Conservation (phyloP, 2,329 filamentous ascomycete species). For the Cordyceps cateniannulata region DNA sequence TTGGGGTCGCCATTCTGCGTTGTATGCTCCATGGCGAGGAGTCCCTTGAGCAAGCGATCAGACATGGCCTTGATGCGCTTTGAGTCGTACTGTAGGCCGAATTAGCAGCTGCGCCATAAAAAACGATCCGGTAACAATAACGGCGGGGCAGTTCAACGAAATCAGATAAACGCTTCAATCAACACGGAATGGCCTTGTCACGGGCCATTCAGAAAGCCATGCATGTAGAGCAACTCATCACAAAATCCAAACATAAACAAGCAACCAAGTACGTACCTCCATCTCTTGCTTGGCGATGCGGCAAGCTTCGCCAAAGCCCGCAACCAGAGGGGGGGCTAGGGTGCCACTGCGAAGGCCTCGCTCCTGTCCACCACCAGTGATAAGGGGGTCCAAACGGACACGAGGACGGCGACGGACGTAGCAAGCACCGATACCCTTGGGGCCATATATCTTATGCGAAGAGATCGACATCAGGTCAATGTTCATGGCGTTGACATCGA, state of each 20-base stretch:
- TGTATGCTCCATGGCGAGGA: slow-evolving; percentile 87
- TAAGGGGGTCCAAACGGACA: slow-evolving; percentile 91
- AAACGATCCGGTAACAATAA: slow-evolving; percentile 12
- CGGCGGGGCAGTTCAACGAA: slow-evolving; percentile 5
- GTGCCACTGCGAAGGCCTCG: slow-evolving; percentile 91
- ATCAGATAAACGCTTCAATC: slow-evolving; percentile 65
- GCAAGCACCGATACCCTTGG: slow-evolving; percentile 94
- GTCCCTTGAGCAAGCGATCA: slow-evolving; percentile 72
- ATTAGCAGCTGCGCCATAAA: background rate
- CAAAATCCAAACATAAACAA: slow-evolving; percentile 21
- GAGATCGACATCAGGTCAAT: slow-evolving; percentile 99
- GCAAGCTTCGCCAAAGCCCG: slow-evolving; percentile 94
- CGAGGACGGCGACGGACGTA: slow-evolving; percentile 88
- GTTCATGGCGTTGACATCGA: slow-evolving; percentile 97
- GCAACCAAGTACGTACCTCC: slow-evolving; percentile 56
- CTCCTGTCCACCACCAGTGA: slow-evolving; percentile 94
- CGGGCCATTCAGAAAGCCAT: slow-evolving; percentile 80
- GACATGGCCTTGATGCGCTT: slow-evolving; percentile 79
- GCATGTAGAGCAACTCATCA: slow-evolving; percentile 87
- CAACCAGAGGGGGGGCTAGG: slow-evolving; percentile 78
- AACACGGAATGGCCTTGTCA: slow-evolving; percentile 52
- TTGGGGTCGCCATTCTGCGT: slow-evolving; percentile 78
- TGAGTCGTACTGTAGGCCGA: slow-evolving; percentile 69
- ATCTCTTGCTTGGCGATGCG: slow-evolving; percentile 87
- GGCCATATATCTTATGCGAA: slow-evolving; percentile 96